These are phyloP conservation scores for Ganoderma sinense DNA, from an alignment of 1,284 basidiomycete species.

Conservation along the genomic window DNA sequence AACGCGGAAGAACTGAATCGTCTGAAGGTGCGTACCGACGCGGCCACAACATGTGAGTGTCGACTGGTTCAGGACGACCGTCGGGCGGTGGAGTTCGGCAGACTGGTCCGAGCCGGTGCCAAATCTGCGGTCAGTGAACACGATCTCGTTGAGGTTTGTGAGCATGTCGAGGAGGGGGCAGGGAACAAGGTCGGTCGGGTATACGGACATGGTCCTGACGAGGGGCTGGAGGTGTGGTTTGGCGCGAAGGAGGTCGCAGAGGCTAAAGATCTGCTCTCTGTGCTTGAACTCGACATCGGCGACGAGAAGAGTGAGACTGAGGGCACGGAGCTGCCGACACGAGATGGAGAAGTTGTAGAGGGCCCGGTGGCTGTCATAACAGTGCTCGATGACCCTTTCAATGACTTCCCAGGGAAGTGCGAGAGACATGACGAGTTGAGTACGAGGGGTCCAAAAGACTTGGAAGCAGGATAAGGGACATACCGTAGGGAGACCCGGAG, in stretches of 20 bases:
- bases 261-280: not conserved
- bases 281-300: not conserved
- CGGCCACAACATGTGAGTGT: not conserved
- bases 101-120: not conserved
- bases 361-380: not conserved
- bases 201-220: not conserved
- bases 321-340: not conserved
- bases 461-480: not conserved
- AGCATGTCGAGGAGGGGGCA: not conserved
- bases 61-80: not conserved
- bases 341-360: not conserved
- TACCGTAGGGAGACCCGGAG: not conserved
- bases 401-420: slow-evolving; percentile 1
- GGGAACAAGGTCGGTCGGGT: not conserved
- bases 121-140: not conserved
- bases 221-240: not conserved
- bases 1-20: not conserved
- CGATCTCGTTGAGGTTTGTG: not conserved
- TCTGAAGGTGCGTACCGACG: not conserved
- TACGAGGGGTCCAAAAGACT: not conserved
- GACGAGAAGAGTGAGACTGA: not conserved
- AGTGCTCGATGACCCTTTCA: not conserved
- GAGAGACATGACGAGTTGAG: not conserved
- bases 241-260: not conserved
- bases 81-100: not conserved